Evolutionary conservation across 2,329 filamentous ascomycete genomes (phyloP).

Genomic region (Fusarium secorum): DNA sequence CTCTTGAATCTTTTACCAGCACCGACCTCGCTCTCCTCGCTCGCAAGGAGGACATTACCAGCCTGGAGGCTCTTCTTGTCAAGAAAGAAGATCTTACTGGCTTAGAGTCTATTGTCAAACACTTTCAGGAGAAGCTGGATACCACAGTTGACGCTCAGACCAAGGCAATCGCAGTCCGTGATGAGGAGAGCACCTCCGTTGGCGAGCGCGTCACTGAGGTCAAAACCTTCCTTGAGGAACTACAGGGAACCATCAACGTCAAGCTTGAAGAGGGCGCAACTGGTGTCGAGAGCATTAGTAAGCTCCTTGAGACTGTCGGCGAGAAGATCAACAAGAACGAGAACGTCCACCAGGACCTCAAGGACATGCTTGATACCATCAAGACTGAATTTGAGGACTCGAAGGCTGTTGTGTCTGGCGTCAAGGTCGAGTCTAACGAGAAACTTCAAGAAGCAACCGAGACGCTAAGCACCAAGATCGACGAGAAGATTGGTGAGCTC

Average conservation of each 20-base stretch:
- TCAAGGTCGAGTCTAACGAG: constrained; percentile 84
- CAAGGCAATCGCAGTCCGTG: constrained; percentile 83
- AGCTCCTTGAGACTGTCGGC: constrained; percentile 71
- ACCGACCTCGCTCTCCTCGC: constrained; percentile 76
- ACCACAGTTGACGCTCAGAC: constrained; percentile 75
- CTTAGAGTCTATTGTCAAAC: constrained; percentile 73
- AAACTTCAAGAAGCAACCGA: constrained; percentile 70
- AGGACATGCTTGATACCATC: constrained; percentile 77
- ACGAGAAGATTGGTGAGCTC: constrained; percentile 76
- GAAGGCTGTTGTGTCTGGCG: constrained; percentile 78
- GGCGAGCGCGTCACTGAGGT: constrained; percentile 81
- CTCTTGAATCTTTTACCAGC: constrained; percentile 74
- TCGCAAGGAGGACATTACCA: constrained; percentile 73
- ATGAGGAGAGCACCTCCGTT: constrained; percentile 81
- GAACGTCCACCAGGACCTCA: constrained; percentile 67
- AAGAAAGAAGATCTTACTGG: constrained; percentile 74
- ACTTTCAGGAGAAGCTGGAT: constrained; percentile 73
- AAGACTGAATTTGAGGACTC: constrained; percentile 89
- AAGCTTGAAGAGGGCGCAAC: constrained; percentile 80
- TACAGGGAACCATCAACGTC: constrained; percentile 77
- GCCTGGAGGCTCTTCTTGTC: constrained; percentile 72
- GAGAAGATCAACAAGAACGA: constrained; percentile 68
- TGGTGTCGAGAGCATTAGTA: constrained; percentile 76
- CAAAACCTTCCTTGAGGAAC: constrained; percentile 77
- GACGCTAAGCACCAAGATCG: constrained; percentile 62